phyloP scores from a whole-genome alignment of 2,329 filamentous ascomycete species.

The Ascocoryne sarcoides region DNA sequence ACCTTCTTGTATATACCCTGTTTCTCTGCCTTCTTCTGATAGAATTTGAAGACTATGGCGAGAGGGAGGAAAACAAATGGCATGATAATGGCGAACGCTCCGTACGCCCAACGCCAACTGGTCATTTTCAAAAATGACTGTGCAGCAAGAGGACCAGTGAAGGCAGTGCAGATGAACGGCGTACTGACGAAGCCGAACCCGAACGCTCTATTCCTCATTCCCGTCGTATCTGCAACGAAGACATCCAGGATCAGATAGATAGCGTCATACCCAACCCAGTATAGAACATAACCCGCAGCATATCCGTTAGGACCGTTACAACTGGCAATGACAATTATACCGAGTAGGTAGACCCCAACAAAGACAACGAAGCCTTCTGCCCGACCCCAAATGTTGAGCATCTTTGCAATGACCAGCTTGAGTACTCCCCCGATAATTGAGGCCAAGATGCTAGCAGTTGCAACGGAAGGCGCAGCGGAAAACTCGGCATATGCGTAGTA shows the following conservation, averaged over 20 bases:
- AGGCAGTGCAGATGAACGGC: constrained; percentile 52
- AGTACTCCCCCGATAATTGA: constrained; percentile 49
- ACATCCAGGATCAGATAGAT: constrained; percentile 30
- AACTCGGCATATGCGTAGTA: constrained; percentile 11
- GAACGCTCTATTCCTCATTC: constrained; percentile 49
- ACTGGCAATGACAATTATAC: constrained; percentile 55
- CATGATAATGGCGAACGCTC: constrained; percentile 54
- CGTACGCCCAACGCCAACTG: constrained; percentile 60
- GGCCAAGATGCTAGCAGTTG: constrained; percentile 36
- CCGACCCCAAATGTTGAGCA: constrained; percentile 59
- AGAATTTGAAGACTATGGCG: constrained; percentile 37
- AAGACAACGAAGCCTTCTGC: constrained; percentile 52
- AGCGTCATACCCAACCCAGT: constrained; percentile 3
- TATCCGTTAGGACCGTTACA: constrained; percentile 52
- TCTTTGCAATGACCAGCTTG: constrained; percentile 57
- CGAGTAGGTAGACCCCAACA: constrained; percentile 40
- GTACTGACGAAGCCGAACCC: constrained; percentile 14
- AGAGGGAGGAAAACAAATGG: constrained; percentile 52
- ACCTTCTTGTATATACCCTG: constrained; percentile 38
- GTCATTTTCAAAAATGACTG: constrained; percentile 42
- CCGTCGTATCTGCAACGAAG: constrained; percentile 59
- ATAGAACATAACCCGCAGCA: constrained; percentile 34
- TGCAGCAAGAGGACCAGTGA: constrained; percentile 46
- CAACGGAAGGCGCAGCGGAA: constrained; percentile 5
- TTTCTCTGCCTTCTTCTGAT: constrained; percentile 50